Base-by-base conservation (phyloP, 148 eudicot genomes). In the Diospyros kaki region DNA sequence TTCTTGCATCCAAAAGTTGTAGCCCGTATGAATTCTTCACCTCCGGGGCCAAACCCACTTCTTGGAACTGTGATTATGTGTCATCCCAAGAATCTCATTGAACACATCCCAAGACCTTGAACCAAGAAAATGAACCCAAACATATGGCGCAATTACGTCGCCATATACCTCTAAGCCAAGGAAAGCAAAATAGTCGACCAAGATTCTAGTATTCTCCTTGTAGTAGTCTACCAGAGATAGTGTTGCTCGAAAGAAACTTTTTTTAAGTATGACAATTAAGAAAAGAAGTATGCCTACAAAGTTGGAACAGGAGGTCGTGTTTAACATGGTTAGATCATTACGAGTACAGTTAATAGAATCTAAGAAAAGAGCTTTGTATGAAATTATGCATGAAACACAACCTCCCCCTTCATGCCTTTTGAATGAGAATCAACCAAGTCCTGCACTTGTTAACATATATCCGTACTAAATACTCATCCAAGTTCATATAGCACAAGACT, bases 41-140 rank as follows among this genome's bases (percentile, higher is more conserved):
- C 92, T 2, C 84, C 84, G 0, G 85, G 85, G 42, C 96, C 98
- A 79, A 93, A 93, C 3, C 96, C 94, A 55, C 78, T 76, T 41
- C 97, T 91, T 2, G 94, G 98, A 73, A 91, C 89, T 2, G 93
- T 87, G 54, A 88, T 80, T 76, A 89, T 81, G 90, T 0, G 94
- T 85, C 66, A 86, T 86, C n/a, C 84, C 87, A 1, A 89, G 86
- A 75, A 94, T 88, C 40, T 89, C 84, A n/a, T 82, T 79, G 64
- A 91, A 94, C 5, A 87, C 81, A 54, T 91, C 91, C 97, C 94
- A 94, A 1, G 97, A 94, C 52, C 79, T 83, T 12, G 76, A 78
- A n/a, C 98, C 98, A 17, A 91, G 98, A 58, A 91, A 93, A 68
- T 89, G 91, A 66, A 93, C 90, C 97, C 90, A 91, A 28, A 94